phyloP scores from a whole-genome alignment of 495 filamentous ascomycete genomes.

The Podospora tetraspora region DNA sequence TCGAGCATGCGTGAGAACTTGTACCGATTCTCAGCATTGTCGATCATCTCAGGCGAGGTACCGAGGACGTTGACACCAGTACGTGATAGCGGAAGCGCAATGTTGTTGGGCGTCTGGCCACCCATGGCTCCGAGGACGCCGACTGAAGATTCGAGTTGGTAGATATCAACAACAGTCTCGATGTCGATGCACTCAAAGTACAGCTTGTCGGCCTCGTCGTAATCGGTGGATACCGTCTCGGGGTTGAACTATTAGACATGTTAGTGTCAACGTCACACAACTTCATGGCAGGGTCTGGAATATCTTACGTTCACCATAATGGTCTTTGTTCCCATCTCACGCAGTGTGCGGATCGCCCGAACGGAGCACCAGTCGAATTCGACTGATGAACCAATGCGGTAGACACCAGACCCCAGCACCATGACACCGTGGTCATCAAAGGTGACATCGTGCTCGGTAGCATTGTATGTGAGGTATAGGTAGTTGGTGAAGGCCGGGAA shows the following conservation, averaged over 20 bases:
- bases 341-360: slow-evolving; percentile 84
- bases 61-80: slow-evolving; percentile 88
- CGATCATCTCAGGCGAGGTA: slow-evolving; percentile 98
- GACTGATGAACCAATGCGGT: slow-evolving; percentile 94
- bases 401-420: slow-evolving; percentile 96
- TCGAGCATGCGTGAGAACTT: slow-evolving; percentile 98
- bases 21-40: slow-evolving; percentile 94
- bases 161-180: slow-evolving; percentile 92
- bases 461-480: slow-evolving; percentile 95
- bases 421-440: slow-evolving; percentile 89
- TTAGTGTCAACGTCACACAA: slow-evolving; percentile 3
- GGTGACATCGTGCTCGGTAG: slow-evolving; percentile 72
- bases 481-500: slow-evolving; percentile 96
- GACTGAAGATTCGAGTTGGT: slow-evolving; percentile 77
- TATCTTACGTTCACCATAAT: slow-evolving; percentile 79
- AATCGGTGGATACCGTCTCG: slow-evolving; percentile 92
- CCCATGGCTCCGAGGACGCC: slow-evolving; percentile 98
- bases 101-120: slow-evolving; percentile 97
- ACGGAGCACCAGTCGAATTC: slow-evolving; percentile 99
- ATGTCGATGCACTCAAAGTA: slow-evolving; percentile 98
- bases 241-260: slow-evolving; percentile 61
- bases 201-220: slow-evolving; percentile 89
- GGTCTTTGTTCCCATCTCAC: slow-evolving; percentile 84
- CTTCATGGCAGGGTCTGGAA: not conserved
- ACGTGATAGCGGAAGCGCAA: slow-evolving; percentile 81